These are phyloP conservation scores for Sordariomycetes sp. DNA, from an alignment of 2,329 filamentous ascomycete genomes.

Conservation along the genomic window DNA sequence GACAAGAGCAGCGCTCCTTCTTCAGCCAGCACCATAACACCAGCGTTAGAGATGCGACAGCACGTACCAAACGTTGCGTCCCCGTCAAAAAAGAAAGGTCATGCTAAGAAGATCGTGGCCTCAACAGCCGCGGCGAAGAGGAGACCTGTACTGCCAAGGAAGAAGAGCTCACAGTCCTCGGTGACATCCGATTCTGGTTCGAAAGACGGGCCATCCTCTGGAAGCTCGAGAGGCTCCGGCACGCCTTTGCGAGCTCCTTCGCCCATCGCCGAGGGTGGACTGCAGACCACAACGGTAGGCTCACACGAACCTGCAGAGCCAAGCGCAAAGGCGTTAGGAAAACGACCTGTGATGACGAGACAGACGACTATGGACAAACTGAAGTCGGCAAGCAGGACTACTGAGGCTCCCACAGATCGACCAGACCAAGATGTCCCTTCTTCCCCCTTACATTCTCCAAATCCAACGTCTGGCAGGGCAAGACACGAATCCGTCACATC, in stretches of 20 bases:
- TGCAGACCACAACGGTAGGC: not conserved
- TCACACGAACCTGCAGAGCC: conserved; percentile 9
- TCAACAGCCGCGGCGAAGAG: conserved; percentile 32
- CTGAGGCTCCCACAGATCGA: no score
- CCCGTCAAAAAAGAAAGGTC: conserved; percentile 18
- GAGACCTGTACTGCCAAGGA: conserved; percentile 34
- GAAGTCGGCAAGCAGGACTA: no score
- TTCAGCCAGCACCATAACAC: conserved; percentile 27
- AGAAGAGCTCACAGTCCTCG: conserved; percentile 38
- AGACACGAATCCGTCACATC: no score
- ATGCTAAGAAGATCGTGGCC: conserved; percentile 31
- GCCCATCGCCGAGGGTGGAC: conserved; percentile 16
- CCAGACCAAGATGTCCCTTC: no score
- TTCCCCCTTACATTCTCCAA: no score
- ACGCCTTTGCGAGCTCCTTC: conserved; percentile 12
- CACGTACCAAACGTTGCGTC: conserved; percentile 14
- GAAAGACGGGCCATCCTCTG: conserved; percentile 18
- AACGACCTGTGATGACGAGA: conserved; percentile 26
- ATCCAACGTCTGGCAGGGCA: no score
- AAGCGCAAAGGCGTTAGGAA: conserved; percentile 39
- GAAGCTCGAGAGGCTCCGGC: conserved; percentile 12
- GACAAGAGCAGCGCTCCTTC: conserved; percentile 23
- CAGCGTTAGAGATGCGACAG: conserved; percentile 18
- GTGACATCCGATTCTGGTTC: conserved; percentile 20
- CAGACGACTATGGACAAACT: conserved; percentile 8